Evolutionary conservation across 306 rosid genomes (phyloP).

Genomic region (Lathyrus oleraceus): DNA sequence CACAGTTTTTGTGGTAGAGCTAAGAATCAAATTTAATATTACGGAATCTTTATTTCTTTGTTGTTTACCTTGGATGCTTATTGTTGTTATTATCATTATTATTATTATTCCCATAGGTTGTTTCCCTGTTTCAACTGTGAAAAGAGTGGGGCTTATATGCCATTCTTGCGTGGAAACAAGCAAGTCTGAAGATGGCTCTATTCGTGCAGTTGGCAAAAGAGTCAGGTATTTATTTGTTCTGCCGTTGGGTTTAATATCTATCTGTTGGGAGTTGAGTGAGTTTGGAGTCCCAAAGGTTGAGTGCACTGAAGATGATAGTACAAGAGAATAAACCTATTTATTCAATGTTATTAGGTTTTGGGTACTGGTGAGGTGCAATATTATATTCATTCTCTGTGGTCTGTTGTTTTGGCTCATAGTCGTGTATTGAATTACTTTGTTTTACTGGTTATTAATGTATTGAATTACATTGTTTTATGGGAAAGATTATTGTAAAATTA

Average conservation of each 20-base stretch:
- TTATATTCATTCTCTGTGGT: background rate
- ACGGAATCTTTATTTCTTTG: background rate
- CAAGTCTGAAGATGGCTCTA: constrained; percentile 47
- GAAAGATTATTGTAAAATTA: constrained; percentile 10
- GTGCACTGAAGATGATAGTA: background rate
- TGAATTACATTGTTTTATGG: background rate
- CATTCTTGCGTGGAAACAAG: constrained; percentile 65
- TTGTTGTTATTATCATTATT: background rate
- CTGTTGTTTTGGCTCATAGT: background rate
- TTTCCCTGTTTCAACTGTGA: constrained; percentile 70
- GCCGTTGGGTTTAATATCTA: background rate
- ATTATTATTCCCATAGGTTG: constrained; percentile 47
- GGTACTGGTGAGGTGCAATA: background rate
- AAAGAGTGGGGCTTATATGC: constrained; percentile 71
- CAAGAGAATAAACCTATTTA: background rate
- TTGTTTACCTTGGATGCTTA: constrained; percentile 30
- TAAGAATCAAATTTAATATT: background rate
- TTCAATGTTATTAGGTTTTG: background rate
- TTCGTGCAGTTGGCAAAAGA: constrained; percentile 45
- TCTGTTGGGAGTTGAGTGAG: background rate
- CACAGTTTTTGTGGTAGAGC: constrained; percentile 5
- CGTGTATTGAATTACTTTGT: background rate
- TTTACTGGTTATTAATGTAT: constrained; percentile 9
- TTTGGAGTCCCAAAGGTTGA: background rate
- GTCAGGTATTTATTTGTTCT: constrained; percentile 55